Base-by-base conservation (phyloP, 371 early-diverging fungal species). In the Mortierella sp. region DNA sequence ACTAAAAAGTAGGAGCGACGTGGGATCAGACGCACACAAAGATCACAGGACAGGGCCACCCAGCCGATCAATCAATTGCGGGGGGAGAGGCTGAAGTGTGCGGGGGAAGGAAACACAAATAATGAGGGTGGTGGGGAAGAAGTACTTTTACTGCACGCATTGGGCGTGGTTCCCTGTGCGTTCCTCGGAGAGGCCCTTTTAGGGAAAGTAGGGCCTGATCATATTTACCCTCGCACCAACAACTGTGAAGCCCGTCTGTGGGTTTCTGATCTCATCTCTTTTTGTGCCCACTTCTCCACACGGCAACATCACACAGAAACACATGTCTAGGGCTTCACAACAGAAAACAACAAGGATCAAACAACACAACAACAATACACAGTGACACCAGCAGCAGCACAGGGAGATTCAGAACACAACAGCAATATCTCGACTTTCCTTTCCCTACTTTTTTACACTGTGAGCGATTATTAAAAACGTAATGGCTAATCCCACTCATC, bases 251-350 rank as follows among this genome's bases (percentile, higher is more conserved):
- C 68, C n/a, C 48, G 46, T 51, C 56, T 56, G 75, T 46, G 16
- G 65, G 38, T n/a, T 49, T n/a, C 41, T 18, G 70, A 80, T 80
- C 81, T 80, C 81, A 80, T 76, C 81, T 80, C 24, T 46, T 79
- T 74, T 78, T 21, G 65, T 2, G 1, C 11, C 70, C 8, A 24
- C 38, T 58, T 56, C 56, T 77, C 60, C 43, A 72, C 49, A 41
- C 73, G 29, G 29, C 38, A 16, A 46, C 32, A 41, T 65, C 65
- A 63, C 63, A 38, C 65, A 38, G 38, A 65, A 41, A 65, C 65
- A 65, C 65, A 65, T 65, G 65, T 65, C 38, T 65, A 65, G 21
- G 24, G 18, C 21, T 38, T 21, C 5, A 16, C 41, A 38, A 5
- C 21, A 38, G 38, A 21, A 38, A 65, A 63, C 65, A 63, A 18